Evolutionary conservation across 2,329 filamentous ascomycete genomes (phyloP), one percentile per base, ranked within the genome.

Genomic region (Corinectria fuckeliana): DNA sequence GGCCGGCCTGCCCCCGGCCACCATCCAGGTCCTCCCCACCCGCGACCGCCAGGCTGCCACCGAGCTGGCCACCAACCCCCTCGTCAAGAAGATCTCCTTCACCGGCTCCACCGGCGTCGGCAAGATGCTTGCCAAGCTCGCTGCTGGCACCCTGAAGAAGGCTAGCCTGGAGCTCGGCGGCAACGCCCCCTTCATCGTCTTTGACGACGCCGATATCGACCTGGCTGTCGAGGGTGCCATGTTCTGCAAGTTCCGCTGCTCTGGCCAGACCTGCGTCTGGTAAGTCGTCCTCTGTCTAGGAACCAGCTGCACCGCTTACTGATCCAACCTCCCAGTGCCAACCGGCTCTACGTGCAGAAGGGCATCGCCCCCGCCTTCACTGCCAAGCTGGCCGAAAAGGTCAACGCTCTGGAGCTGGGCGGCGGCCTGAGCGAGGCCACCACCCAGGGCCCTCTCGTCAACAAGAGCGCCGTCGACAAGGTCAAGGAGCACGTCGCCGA

Each of bases 81-180:
- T 69, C 2, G 58, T 75, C 7, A 71, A 72, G 64, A 91, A 91
- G 74, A 76, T 91, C 62, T 89, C 86, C 72, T 91, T 91, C 74
- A 91, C 89, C 0, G 89, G 89, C 18, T 87, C 82, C 57, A 88
- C 88, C 0, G 73, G 75, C 0, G 84, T 90, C 0, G 89, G 89
- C 3, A 80, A 83, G 38, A 85, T 88, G 63, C 81, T 91, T 56
- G 87, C 87, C 3, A 75, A 80, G 23, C 80, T 81, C 11, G 85
- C 86, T 3, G 87, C 87, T 14, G 84, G 85, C 66, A 80, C 86
- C 61, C 77, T 91, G 51, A 91, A 91, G 76, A 88, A 88, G 2
- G 80, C 87, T 8, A 76, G 90, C 3, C 80, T 91, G 74, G 89
- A 92, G 71, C 80, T 91, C 1, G 89, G 89, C 1, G 89, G 89